Evolutionary conservation across 164 flowering plant species (phyloP).

Genomic region (Berberis vulgaris): DNA sequence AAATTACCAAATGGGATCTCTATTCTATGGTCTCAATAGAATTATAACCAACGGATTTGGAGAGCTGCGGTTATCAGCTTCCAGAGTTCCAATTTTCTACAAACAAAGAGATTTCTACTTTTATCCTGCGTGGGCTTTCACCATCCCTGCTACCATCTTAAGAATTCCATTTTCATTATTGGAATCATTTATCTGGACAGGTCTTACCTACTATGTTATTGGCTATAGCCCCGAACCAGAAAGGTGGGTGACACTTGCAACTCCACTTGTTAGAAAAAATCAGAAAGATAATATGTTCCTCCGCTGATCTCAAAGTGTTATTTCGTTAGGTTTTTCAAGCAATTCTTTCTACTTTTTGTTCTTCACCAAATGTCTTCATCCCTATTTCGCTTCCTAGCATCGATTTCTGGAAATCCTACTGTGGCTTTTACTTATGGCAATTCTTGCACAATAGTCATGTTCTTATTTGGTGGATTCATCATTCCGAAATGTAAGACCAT

Average conservation of each 20-base stretch:
- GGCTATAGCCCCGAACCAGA: constrained; percentile 2
- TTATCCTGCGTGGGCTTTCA: constrained; percentile 5
- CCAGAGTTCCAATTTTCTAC: background rate
- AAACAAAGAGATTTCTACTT: constrained; percentile 3
- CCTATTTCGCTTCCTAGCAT: background rate
- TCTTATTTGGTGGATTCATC: constrained; percentile 31
- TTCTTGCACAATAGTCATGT: constrained; percentile 10
- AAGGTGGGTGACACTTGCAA: background rate
- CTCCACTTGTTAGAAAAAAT: background rate
- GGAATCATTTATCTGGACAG: background rate
- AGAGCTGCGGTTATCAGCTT: background rate
- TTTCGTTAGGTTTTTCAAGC: background rate
- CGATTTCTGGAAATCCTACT: background rate
- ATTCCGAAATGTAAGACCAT: constrained; percentile 21
- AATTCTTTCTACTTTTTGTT: constrained; percentile 4
- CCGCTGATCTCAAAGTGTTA: background rate
- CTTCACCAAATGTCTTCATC: constrained; percentile 2
- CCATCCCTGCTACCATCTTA: constrained; percentile 2
- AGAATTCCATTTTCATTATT: constrained; percentile 2
- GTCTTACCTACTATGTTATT: constrained; percentile 4
- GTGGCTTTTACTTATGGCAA: background rate
- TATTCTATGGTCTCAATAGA: background rate
- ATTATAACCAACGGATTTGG: background rate
- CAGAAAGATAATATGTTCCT: background rate
- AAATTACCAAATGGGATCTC: constrained; percentile 3